phyloP scores from a whole-genome alignment of 805 yeast species.

The Ogataea degrootiae region DNA sequence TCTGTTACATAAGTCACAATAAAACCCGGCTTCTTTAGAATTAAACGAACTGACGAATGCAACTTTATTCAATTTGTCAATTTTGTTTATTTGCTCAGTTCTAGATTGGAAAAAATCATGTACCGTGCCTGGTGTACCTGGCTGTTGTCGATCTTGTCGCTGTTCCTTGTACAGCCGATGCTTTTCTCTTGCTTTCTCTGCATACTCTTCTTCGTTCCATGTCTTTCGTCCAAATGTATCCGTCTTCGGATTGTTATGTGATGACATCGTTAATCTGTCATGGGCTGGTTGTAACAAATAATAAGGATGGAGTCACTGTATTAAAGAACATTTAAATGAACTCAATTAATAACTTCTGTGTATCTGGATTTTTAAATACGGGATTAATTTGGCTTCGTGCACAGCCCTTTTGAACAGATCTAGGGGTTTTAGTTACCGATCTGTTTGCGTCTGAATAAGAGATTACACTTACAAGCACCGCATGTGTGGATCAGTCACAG shows the following conservation, averaged over 20 bases:
- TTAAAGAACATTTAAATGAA: too few relatives aligned
- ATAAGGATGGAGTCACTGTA: background rate
- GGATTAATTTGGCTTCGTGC: too few relatives aligned
- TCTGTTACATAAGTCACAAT: slow-evolving; percentile 74
- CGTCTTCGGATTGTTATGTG: slow-evolving; percentile 6
- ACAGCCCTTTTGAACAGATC: too few relatives aligned
- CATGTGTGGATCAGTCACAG: too few relatives aligned
- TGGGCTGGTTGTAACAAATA: background rate
- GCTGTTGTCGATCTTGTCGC: slow-evolving; percentile 5
- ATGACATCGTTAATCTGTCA: background rate
- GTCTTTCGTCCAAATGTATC: slow-evolving; percentile 52
- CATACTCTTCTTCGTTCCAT: slow-evolving; percentile 70
- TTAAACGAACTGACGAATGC: slow-evolving; percentile 22
- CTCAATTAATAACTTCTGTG: too few relatives aligned
- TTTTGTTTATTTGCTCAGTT: slow-evolving; percentile 18
- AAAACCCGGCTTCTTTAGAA: slow-evolving; percentile 68
- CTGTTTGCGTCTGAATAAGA: too few relatives aligned
- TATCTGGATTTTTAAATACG: too few relatives aligned
- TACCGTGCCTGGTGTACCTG: slow-evolving; percentile 9
- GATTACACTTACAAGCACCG: too few relatives aligned
- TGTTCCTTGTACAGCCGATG: background rate
- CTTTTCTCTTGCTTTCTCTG: slow-evolving; percentile 37
- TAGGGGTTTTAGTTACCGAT: too few relatives aligned
- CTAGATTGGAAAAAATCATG: slow-evolving; percentile 21
- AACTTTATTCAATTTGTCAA: slow-evolving; percentile 20